Evolutionary conservation across 306 rosid genomes (phyloP).

Genomic region (Phaseolus lunatus): DNA sequence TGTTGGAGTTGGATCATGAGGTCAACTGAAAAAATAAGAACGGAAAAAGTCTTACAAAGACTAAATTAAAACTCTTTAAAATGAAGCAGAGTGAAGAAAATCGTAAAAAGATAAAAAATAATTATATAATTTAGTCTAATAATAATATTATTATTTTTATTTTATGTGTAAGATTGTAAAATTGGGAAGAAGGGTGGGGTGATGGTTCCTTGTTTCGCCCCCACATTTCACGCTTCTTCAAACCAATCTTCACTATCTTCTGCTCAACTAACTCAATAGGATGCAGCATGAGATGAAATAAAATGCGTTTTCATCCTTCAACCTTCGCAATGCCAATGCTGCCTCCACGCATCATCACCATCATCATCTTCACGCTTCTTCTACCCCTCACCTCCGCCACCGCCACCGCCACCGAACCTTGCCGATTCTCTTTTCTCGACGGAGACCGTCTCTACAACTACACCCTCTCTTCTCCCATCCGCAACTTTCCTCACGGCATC

Average conservation of each 20-base stretch:
- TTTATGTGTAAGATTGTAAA: too few relatives aligned
- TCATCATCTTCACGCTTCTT: conserved; percentile 54
- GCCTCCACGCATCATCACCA: conserved; percentile 29
- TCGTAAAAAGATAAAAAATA: too few relatives aligned
- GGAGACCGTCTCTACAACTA: conserved; percentile 71
- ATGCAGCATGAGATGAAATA: conserved; percentile 37
- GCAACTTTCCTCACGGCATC: conserved; percentile 79
- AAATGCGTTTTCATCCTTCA: conserved; percentile 8
- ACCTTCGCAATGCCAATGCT: conserved; percentile 50
- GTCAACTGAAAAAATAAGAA: too few relatives aligned
- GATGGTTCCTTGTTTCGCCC: neutral
- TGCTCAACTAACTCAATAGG: too few relatives aligned
- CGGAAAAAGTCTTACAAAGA: too few relatives aligned
- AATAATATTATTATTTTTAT: too few relatives aligned
- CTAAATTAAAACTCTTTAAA: too few relatives aligned
- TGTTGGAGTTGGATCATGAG: too few relatives aligned
- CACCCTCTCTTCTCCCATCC: conserved; percentile 71
- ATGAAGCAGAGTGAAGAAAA: too few relatives aligned
- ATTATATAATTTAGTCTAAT: too few relatives aligned
- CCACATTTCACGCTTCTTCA: neutral
- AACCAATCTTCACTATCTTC: neutral
- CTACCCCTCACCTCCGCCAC: conserved; percentile 38
- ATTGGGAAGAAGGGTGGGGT: too few relatives aligned
- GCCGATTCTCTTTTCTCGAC: conserved; percentile 59
- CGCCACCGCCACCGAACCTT: conserved; percentile 38